A percentile compares a stretch with the other conserved stretches of the same genome.
These are phyloP conservation scores for Camellia sinensis DNA, from an alignment of 148 eudicot species.

Conservation along the genomic window DNA sequence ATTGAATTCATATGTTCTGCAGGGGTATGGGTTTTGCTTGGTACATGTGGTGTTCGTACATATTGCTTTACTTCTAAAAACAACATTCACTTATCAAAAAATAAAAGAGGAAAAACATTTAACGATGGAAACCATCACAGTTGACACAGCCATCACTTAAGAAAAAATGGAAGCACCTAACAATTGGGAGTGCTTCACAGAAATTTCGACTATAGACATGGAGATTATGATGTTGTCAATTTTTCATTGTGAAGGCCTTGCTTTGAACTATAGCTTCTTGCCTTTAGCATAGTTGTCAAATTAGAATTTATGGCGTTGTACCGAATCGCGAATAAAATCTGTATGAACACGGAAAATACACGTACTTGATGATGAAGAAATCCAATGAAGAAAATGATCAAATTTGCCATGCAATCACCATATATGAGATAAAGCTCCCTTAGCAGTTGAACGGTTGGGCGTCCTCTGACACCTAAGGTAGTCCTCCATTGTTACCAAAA, in stretches of 20 bases:
- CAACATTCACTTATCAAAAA: background rate
- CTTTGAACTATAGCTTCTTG: too few relatives aligned
- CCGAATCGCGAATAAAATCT: too few relatives aligned
- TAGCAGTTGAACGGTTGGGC: too few relatives aligned
- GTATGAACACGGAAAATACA: too few relatives aligned
- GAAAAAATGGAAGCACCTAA: background rate
- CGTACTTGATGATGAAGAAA: too few relatives aligned
- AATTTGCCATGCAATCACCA: too few relatives aligned
- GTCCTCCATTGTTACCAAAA: too few relatives aligned
- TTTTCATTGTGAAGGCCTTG: background rate
- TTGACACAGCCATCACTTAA: background rate
- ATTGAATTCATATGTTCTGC: background rate
- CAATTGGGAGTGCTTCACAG: background rate
- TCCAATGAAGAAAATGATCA: too few relatives aligned
- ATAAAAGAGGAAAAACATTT: background rate
- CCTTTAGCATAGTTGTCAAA: too few relatives aligned
- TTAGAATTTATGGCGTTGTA: too few relatives aligned
- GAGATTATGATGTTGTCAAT: background rate
- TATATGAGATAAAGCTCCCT: too few relatives aligned
- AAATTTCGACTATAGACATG: background rate
- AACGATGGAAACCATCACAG: background rate
- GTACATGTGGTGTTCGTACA: background rate
- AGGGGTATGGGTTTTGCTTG: background rate
- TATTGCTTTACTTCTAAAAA: background rate
- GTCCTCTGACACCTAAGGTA: too few relatives aligned